Base-by-base conservation (phyloP, 768 basidiomycete species). In the Cystofilobasidium capitatum region DNA sequence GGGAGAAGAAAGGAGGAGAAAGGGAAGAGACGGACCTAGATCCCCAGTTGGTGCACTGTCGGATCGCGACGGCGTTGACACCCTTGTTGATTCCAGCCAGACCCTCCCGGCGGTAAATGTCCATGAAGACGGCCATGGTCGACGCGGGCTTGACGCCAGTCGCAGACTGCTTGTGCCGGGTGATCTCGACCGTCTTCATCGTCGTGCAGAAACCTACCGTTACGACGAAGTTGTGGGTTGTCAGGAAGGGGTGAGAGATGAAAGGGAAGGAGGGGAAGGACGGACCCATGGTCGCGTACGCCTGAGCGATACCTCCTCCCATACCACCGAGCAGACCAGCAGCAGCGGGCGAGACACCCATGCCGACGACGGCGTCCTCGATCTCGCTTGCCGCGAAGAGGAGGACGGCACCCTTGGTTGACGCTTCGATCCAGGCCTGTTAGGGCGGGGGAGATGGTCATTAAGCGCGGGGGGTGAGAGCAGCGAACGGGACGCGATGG, bases 141-240 rank as follows among this genome's bases (percentile, higher is more conserved):
- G 88, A 90, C 14, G 69, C 62, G 14, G 91, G 90, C 75, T 89
- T 87, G 47, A 86, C 82, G 45, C 96, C 96, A 35, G 83, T 77
- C 20, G 87, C 85, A 29, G 86, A 88, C 73, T 90, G 88, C 79
- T 99, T 99, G 75, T 89, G 88, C 72, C 93, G 87, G 58, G 93
- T 97, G 72, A 98, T 98, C 78, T 94, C 92, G 70, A 85, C 96
- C 26, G 96, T 99, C 80, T 99, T 99, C 96, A 99, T 99, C 79
- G 91, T 96, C 49, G 94, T 97, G 79, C 91, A 94, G 81, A 98
- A 91, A 73, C 94, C 92, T 96, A n/a, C n/a, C n/a, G 71, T 45
- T 64, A 58, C 31, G 24, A 16, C 20, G 20, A 47, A 7, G 45
- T 16, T 47, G 8, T 6, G 8, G 12, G 22, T n/a, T 29, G 49